Conservation (phyloP, 345 rosid genomes). For the Eucalyptus tenuipes region DNA sequence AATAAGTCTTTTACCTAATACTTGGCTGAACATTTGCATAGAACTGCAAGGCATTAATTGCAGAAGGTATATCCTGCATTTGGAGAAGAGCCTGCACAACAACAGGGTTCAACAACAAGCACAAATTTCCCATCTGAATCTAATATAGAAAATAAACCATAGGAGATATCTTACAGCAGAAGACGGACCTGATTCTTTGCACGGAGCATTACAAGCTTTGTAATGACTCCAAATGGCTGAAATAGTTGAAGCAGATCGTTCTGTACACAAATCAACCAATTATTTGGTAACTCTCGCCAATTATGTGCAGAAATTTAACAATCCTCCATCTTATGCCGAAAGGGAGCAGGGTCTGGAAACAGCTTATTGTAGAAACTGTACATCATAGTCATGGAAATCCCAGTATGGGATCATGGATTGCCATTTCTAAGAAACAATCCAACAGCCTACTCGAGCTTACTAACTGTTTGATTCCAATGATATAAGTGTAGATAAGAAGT, state of each 20-base stretch:
- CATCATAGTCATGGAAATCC: background rate
- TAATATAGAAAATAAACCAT: background rate
- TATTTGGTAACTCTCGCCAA: background rate
- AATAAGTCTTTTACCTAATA: constrained; percentile 35
- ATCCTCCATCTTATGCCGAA: background rate
- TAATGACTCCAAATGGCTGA: constrained; percentile 95
- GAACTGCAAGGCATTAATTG: constrained; percentile 71
- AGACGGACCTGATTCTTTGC: constrained; percentile 87
- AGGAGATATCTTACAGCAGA: background rate
- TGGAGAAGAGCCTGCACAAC: constrained; percentile 81
- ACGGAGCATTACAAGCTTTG: constrained; percentile 97
- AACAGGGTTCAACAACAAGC: background rate
- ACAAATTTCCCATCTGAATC: background rate
- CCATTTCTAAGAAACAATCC: background rate
- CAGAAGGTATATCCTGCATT: constrained; percentile 93
- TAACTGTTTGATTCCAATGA: background rate
- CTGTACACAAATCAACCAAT: constrained; percentile 13
- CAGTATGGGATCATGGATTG: background rate
- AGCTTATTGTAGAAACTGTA: background rate
- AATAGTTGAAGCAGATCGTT: constrained; percentile 95
- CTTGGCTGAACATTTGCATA: constrained; percentile 80
- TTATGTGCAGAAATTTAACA: background rate
- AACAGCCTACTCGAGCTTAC: background rate
- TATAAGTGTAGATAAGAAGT: background rate
- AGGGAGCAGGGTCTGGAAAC: background rate